A percentile compares a stretch with the other conserved stretches of the same genome.
phyloP scores from a whole-genome alignment of 2,329 filamentous ascomycete genomes.

The Fusarium sp. region DNA sequence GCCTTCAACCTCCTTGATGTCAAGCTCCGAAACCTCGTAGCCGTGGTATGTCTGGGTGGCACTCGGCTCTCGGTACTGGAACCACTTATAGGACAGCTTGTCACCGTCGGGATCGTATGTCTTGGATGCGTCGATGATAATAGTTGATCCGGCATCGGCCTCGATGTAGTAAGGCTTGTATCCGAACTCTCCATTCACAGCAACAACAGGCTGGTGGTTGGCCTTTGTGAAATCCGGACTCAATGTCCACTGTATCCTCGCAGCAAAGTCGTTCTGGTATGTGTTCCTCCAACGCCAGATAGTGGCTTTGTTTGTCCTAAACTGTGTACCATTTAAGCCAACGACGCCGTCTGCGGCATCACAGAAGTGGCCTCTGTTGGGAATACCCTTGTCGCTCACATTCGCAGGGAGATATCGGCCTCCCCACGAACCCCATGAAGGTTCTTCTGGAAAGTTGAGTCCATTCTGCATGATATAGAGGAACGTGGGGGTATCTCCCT shows the following conservation, averaged over 20 bases:
- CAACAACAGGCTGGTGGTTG: slow-evolving; percentile 60
- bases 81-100: slow-evolving; percentile 61
- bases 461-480: slow-evolving; percentile 52
- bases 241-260: slow-evolving; percentile 56
- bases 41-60: slow-evolving; percentile 8
- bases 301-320: slow-evolving; percentile 48
- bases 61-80: slow-evolving; percentile 57
- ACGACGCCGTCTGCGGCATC: slow-evolving; percentile 42
- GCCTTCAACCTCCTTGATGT: slow-evolving; percentile 2
- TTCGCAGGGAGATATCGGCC: slow-evolving; percentile 57
- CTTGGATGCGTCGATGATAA: slow-evolving; percentile 58
- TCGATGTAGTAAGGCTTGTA: slow-evolving; percentile 53
- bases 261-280: slow-evolving; percentile 58
- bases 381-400: slow-evolving; percentile 32
- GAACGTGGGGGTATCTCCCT: slow-evolving; percentile 64
- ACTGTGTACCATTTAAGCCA: slow-evolving; percentile 42
- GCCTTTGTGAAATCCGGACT: slow-evolving; percentile 45
- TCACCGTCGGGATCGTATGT: slow-evolving; percentile 61
- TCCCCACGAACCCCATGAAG: slow-evolving; percentile 62
- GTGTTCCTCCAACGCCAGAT: slow-evolving; percentile 58
- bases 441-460: slow-evolving; percentile 57
- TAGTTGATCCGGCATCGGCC: slow-evolving; percentile 52
- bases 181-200: slow-evolving; percentile 55
- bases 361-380: slow-evolving; percentile 14
- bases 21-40: slow-evolving; percentile 3